Evolutionary conservation across 2,329 filamentous ascomycete species (phyloP).

Genomic region (Camillea tinctor): DNA sequence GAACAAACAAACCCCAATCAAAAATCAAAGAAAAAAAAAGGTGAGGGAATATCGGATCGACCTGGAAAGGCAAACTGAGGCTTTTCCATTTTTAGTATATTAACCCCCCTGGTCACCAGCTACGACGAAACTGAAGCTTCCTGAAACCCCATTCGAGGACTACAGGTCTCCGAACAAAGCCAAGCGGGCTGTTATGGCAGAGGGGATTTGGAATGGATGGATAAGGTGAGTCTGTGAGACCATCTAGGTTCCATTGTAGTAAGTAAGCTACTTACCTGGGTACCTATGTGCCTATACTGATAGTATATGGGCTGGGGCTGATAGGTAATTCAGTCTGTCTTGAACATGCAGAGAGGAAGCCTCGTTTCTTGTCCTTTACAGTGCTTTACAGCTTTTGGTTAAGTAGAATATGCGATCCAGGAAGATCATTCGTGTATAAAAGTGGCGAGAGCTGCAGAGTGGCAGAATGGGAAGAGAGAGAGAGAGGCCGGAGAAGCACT

Average conservation of each 20-base stretch:
- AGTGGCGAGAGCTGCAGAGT: neutral
- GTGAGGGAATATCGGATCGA: neutral
- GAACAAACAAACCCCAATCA: neutral
- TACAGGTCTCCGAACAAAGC: too few relatives aligned
- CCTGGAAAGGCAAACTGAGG: neutral
- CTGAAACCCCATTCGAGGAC: too few relatives aligned
- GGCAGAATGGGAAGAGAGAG: neutral
- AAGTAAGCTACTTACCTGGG: neutral
- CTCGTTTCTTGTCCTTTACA: neutral
- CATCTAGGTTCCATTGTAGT: neutral
- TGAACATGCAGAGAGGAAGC: too few relatives aligned
- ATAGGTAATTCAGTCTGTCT: too few relatives aligned
- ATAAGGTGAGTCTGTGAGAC: neutral
- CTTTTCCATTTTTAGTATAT: neutral
- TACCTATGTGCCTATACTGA: neutral
- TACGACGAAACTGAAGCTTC: too few relatives aligned
- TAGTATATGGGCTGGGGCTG: too few relatives aligned
- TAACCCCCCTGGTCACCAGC: too few relatives aligned
- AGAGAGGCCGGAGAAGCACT: too few relatives aligned
- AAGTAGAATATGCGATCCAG: neutral
- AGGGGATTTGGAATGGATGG: neutral
- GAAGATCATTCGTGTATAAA: neutral
- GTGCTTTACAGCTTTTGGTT: neutral
- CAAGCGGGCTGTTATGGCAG: too few relatives aligned
- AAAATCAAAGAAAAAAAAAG: neutral